Evolutionary conservation across 106 monocot species (phyloP).

Genomic region (Amphibolis antarctica): DNA sequence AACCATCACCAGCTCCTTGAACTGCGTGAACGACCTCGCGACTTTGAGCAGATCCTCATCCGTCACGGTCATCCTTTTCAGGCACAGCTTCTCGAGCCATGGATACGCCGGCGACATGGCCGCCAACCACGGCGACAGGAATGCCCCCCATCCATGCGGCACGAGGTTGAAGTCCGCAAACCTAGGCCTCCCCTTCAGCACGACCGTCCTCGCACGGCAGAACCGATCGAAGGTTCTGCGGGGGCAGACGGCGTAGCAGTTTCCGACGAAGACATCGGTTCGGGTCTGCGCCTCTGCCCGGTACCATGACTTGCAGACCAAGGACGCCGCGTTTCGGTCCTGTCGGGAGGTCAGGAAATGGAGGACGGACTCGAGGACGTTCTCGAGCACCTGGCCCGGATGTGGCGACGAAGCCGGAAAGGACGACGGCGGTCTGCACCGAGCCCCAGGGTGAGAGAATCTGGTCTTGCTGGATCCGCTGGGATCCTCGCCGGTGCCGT

Average conservation of each 20-base stretch:
- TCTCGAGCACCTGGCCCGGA: constrained; percentile 36
- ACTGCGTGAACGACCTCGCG: constrained; percentile 28
- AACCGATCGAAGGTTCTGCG: constrained; percentile 38
- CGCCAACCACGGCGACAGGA: constrained; percentile 34
- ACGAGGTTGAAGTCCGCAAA: constrained; percentile 77
- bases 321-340: constrained; percentile 74
- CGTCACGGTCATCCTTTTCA: constrained; percentile 64
- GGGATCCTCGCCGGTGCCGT: not conserved
- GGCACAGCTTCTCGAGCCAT: constrained; percentile 45
- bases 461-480: not conserved
- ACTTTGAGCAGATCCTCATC: constrained; percentile 35
- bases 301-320: constrained; percentile 67
- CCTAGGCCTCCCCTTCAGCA: constrained; percentile 65
- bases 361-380: constrained; percentile 44
- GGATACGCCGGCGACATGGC: constrained; percentile 33
- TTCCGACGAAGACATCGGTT: constrained; percentile 68
- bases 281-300: constrained; percentile 62
- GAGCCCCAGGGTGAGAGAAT: not conserved
- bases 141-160: constrained; percentile 60
- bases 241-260: constrained; percentile 82
- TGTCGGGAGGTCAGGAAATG: constrained; percentile 31
- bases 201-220: constrained; percentile 2
- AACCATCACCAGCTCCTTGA: constrained; percentile 44
- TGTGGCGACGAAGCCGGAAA: constrained; percentile 15
- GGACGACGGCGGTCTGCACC: not conserved